These are phyloP conservation scores for Penstemon newberryi DNA, from an alignment of 257 asterid species.

Conservation along the genomic window DNA sequence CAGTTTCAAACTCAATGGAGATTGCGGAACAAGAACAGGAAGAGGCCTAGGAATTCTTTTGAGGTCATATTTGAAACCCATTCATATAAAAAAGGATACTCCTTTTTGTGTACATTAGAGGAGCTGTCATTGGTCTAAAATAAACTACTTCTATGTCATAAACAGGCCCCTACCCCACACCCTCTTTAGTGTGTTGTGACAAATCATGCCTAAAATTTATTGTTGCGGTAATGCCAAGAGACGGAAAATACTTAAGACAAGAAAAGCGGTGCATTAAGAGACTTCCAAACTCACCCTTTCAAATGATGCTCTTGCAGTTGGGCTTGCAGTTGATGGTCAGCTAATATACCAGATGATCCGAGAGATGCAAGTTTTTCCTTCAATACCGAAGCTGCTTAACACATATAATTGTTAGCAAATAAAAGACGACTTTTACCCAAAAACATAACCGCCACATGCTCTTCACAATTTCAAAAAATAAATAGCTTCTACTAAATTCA, in stretches of 20 bases:
- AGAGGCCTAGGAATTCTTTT: background rate
- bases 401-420: constrained; percentile 28
- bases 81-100: constrained; percentile 3
- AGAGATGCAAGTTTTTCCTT: constrained; percentile 96
- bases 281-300: constrained; percentile 75
- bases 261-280: constrained; percentile 3
- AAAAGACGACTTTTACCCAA: constrained; percentile 8
- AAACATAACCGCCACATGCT: constrained; percentile 8
- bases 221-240: background rate
- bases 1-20: constrained; percentile 1
- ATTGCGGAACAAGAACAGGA: background rate
- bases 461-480: constrained; percentile 16
- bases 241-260: background rate
- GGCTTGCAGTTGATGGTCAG: constrained; percentile 99
- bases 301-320: constrained; percentile 90
- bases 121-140: background rate
- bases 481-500: constrained; percentile 2
- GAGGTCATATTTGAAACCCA: constrained; percentile 4
- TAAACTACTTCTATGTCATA: background rate
- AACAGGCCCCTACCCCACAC: background rate
- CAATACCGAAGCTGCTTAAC: constrained; percentile 78
- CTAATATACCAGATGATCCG: constrained; percentile 98
- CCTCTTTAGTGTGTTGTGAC: constrained; percentile 7
- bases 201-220: background rate
- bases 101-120: background rate